Evolutionary conservation across 1,284 basidiomycete genomes (phyloP).

Genomic region (Leccinum pachyderme): DNA sequence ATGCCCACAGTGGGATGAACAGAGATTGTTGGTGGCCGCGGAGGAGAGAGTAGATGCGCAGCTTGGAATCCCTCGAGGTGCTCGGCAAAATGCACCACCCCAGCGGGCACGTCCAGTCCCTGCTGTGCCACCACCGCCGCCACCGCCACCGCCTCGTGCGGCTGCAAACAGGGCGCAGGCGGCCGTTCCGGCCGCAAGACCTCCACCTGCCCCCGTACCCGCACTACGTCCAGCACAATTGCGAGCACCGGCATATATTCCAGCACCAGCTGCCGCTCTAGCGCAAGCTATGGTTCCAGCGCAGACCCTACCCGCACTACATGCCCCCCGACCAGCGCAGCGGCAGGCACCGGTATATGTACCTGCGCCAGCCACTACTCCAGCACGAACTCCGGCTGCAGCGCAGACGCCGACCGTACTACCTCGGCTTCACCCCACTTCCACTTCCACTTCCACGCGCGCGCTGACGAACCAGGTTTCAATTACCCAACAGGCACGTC

Average conservation of each 20-base stretch:
- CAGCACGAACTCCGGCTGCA: neutral
- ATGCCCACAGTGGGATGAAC: slow-evolving; percentile 45
- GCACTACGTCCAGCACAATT: neutral
- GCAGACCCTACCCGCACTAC: neutral
- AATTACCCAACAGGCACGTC: neutral
- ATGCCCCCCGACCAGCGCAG: neutral
- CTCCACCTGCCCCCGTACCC: neutral
- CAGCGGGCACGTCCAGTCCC: slow-evolving; percentile 1
- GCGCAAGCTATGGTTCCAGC: neutral
- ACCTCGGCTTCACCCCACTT: neutral
- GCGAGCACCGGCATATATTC: neutral
- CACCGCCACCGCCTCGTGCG: neutral
- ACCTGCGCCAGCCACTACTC: neutral
- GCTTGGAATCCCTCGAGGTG: slow-evolving; percentile 9
- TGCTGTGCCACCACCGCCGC: neutral
- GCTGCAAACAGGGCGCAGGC: neutral
- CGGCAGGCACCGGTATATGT: neutral
- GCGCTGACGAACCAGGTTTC: neutral
- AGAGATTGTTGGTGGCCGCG: slow-evolving; percentile 31
- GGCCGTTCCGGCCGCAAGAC: neutral
- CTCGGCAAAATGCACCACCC: slow-evolving; percentile 10
- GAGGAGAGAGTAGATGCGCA: slow-evolving; percentile 33
- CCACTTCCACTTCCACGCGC: neutral
- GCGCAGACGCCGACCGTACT: neutral
- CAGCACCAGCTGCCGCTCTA: neutral